phyloP scores from a whole-genome alignment of 1,139 yeast genomes.

The Saccharomyces hybrid region DNA sequence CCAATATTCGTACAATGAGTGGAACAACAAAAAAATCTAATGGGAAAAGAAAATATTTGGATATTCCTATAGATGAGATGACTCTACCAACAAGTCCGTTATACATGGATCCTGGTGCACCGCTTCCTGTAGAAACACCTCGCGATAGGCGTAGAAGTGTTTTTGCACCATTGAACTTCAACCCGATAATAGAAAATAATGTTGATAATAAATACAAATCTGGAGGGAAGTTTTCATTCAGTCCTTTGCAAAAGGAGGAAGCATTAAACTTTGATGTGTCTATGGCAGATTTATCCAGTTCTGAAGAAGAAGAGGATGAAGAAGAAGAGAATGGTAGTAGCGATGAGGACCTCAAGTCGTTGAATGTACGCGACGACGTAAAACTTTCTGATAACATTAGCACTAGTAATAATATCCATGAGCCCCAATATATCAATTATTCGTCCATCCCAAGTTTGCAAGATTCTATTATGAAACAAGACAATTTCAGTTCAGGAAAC shows the following conservation, averaged over 20 bases:
- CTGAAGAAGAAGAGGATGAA: conserved; percentile 33
- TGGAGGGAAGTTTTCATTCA: conserved; percentile 70
- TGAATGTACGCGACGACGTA: conserved; percentile 8
- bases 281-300: conserved; percentile 27
- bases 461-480: conserved; percentile 8
- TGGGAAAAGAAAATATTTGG: conserved; percentile 33
- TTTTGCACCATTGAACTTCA: conserved; percentile 74
- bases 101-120: conserved; percentile 81
- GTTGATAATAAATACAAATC: conserved; percentile 77
- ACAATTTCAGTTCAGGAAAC: conserved; percentile 6
- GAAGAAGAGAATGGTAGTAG: conserved; percentile 29
- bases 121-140: conserved; percentile 63
- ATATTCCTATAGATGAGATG: conserved; percentile 55
- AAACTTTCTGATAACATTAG: background rate
- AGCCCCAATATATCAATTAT: conserved; percentile 13
- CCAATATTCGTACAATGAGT: background rate
- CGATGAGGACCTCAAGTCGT: conserved; percentile 20
- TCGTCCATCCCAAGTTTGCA: conserved; percentile 11
- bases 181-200: conserved; percentile 65
- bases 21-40: conserved; percentile 5
- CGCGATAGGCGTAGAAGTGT: conserved; percentile 44
- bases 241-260: conserved; percentile 27
- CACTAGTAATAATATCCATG: conserved; percentile 7
- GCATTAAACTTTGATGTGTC: conserved; percentile 28
- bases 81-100: conserved; percentile 42